Conservation (phyloP, 495 filamentous ascomycete genomes). For the Echria macrotheca region DNA sequence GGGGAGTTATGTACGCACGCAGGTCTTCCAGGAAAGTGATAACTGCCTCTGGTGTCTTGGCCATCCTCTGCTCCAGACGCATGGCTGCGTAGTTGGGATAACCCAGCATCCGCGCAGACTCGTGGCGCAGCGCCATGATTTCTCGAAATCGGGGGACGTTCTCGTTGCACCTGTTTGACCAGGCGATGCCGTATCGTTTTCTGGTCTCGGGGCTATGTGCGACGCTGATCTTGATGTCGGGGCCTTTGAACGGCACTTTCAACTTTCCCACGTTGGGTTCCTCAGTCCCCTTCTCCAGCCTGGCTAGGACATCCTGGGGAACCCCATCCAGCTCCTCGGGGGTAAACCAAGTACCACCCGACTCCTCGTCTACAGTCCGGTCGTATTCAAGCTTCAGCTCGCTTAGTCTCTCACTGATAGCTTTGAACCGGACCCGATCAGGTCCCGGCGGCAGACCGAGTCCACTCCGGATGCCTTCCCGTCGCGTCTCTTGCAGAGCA, state of each 20-base stretch:
- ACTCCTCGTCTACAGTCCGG: not conserved
- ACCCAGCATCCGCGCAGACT: not conserved
- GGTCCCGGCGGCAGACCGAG: not conserved
- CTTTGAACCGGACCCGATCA: not conserved
- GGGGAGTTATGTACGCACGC: not conserved
- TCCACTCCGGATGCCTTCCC: not conserved
- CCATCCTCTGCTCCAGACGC: not conserved
- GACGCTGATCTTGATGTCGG: not conserved
- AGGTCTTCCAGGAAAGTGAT: not conserved
- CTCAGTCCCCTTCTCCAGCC: not conserved
- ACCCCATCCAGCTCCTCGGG: not conserved
- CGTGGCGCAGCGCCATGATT: conserved; percentile 1
- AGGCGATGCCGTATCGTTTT: not conserved
- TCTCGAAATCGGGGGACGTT: not conserved
- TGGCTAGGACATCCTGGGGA: not conserved
- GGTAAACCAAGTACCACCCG: not conserved
- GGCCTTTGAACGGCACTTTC: not conserved
- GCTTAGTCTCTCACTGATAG: not conserved
- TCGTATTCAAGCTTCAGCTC: not conserved
- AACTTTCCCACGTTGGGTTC: not conserved
- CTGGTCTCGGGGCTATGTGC: not conserved
- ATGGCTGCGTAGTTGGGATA: not conserved
- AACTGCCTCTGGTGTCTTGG: not conserved
- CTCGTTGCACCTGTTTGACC: not conserved
- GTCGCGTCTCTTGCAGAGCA: not conserved